Evolutionary conservation across 129 eudicot genomes (phyloP).

Genomic region (Pulicaria dysenterica): DNA sequence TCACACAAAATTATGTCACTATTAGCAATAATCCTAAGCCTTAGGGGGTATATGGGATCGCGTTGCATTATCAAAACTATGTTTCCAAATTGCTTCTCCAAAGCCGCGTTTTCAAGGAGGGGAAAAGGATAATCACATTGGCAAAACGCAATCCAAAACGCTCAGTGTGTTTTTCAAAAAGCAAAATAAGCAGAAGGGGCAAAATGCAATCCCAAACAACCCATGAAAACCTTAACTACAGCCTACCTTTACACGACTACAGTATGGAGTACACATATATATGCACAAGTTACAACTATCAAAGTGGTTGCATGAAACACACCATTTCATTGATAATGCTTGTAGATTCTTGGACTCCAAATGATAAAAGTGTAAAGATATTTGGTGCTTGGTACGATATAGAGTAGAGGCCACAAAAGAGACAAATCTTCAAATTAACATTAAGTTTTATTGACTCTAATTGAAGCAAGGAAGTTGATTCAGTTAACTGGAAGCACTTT

Average conservation of each 20-base stretch:
- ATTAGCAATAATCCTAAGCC: too few relatives aligned
- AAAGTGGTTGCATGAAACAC: conserved; percentile 16
- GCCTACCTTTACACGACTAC: neutral
- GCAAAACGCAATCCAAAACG: too few relatives aligned
- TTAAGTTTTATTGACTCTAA: conserved; percentile 28
- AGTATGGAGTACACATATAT: conserved; percentile 4
- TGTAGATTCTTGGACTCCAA: conserved; percentile 42
- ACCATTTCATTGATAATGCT: conserved; percentile 13
- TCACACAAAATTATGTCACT: neutral
- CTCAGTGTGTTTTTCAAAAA: too few relatives aligned
- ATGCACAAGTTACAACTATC: conserved; percentile 23
- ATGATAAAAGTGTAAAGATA: conserved; percentile 38
- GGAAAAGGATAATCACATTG: too few relatives aligned
- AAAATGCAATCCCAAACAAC: too few relatives aligned
- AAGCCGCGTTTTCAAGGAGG: too few relatives aligned
- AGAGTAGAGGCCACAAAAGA: conserved; percentile 44
- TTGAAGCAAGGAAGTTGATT: conserved; percentile 72
- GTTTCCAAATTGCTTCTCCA: too few relatives aligned
- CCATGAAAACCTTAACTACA: neutral
- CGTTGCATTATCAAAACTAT: too few relatives aligned
- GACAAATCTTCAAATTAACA: conserved; percentile 40
- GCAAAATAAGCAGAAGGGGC: too few relatives aligned
- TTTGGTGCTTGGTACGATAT: neutral
- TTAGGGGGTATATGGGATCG: too few relatives aligned
- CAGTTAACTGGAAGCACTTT: conserved; percentile 45